Conservation (phyloP, 352 stramenopile genomes). For the Globisporangium carolinianum region DNA sequence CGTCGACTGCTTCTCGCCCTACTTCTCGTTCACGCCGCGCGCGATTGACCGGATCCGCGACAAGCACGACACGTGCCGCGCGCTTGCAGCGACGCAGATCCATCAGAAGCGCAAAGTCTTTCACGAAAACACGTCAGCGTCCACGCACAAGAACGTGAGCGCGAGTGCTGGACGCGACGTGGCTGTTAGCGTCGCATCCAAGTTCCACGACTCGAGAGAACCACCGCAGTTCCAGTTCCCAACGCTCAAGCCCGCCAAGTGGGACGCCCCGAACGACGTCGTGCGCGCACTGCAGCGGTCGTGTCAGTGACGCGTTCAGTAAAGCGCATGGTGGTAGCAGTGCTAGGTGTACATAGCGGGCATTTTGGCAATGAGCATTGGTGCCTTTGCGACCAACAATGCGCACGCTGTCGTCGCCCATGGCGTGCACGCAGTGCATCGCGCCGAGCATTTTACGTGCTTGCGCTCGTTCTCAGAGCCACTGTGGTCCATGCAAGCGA, state of each 20-base stretch:
- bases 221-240: conserved; percentile 57
- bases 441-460: conserved; percentile 88
- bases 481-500: conserved; percentile 98
- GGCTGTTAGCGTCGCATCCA: conserved; percentile 28
- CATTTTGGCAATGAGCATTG: conserved; percentile 79
- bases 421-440: conserved; percentile 94
- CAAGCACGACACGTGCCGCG: conserved; percentile 38
- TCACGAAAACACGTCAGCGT: conserved; percentile 15
- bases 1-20: conserved; percentile 66
- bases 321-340: no score
- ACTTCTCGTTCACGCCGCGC: conserved; percentile 62
- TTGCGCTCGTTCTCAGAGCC: conserved; percentile 98
- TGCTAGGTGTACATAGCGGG: no score
- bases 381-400: conserved; percentile 88
- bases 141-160: conserved; percentile 18
- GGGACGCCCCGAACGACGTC: conserved; percentile 45
- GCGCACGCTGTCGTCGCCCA: conserved; percentile 95
- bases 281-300: conserved; percentile 41
- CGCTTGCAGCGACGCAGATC: conserved; percentile 34
- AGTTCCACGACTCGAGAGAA: conserved; percentile 38
- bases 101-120: conserved; percentile 53
- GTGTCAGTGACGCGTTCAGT: conserved; percentile 20
- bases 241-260: conserved; percentile 32
- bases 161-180: conserved; percentile 12
- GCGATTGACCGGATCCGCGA: conserved; percentile 51